Evolutionary conservation across 1,139 yeast species (phyloP).

Genomic region (Lodderomyces theae): DNA sequence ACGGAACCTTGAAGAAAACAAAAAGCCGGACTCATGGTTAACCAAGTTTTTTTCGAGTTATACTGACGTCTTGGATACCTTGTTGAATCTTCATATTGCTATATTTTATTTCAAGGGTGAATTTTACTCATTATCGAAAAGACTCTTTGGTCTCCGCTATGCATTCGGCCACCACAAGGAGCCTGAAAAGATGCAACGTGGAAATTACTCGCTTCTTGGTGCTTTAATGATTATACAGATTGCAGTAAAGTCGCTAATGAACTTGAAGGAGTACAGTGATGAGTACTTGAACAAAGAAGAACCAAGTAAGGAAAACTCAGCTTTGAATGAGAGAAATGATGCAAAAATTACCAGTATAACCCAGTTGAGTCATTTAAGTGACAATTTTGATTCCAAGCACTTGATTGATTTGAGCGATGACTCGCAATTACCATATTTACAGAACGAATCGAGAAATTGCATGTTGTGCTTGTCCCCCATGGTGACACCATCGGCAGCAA

Average conservation of each 20-base stretch:
- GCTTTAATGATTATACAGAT: conserved; percentile 63
- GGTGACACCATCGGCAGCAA: conserved; percentile 80
- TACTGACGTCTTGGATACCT: conserved; percentile 45
- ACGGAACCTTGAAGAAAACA: conserved; percentile 7
- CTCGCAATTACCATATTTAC: conserved; percentile 60
- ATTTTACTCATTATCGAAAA: conserved; percentile 73
- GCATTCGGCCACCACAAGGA: conserved; percentile 65
- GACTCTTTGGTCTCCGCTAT: conserved; percentile 78
- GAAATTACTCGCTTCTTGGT: conserved; percentile 80
- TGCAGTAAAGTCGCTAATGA: conserved; percentile 42
- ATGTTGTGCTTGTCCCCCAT: conserved; percentile 79
- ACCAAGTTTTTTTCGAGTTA: conserved; percentile 29
- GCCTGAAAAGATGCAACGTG: conserved; percentile 41
- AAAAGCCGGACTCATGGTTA: conserved; percentile 8
- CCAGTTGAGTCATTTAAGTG: conserved; percentile 21
- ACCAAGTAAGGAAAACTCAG: conserved; percentile 11
- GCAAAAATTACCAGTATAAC: conserved; percentile 16
- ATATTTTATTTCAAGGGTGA: conserved; percentile 78
- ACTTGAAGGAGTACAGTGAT: conserved; percentile 30
- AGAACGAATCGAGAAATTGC: conserved; percentile 69
- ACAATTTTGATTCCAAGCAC: conserved; percentile 13
- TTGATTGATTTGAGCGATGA: conserved; percentile 57
- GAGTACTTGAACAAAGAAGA: conserved; percentile 16
- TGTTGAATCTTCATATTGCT: conserved; percentile 71
- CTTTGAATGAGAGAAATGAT: conserved; percentile 9